A percentile compares a stretch with the other conserved stretches of the same genome.
phyloP scores from a whole-genome alignment of 305 asterid species.

The Stenogyne calaminthoides region DNA sequence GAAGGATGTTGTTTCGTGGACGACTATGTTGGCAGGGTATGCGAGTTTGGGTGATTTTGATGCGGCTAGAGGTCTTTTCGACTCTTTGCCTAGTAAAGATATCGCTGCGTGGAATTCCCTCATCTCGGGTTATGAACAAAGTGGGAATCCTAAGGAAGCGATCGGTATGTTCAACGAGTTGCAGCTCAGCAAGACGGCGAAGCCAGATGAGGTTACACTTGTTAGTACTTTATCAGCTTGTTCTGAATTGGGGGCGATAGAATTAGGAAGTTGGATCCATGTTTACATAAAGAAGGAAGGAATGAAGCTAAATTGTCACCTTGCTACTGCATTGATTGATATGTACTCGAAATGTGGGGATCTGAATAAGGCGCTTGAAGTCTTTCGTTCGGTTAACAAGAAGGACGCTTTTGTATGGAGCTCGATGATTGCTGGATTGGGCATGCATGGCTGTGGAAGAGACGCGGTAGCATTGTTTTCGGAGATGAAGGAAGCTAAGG shows the following conservation, averaged over 20 bases:
- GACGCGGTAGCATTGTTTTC: constrained; percentile 60
- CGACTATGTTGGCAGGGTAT: constrained; percentile 73
- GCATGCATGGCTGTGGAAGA: constrained; percentile 73
- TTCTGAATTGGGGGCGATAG: constrained; percentile 74
- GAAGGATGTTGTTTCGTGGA: constrained; percentile 70
- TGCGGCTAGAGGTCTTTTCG: constrained; percentile 61
- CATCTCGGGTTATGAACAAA: constrained; percentile 68
- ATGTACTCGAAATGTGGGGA: constrained; percentile 86
- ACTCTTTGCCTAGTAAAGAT: constrained; percentile 54
- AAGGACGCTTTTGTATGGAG: constrained; percentile 79
- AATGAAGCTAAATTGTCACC: constrained; percentile 52
- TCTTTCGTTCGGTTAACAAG: constrained; percentile 49
- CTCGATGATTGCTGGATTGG: constrained; percentile 80
- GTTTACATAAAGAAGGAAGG: constrained; percentile 59
- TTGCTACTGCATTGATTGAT: constrained; percentile 65
- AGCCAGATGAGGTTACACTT: constrained; percentile 70
- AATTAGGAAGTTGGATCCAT: constrained; percentile 79
- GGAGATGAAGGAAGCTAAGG: constrained; percentile 61
- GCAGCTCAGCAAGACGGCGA: constrained; percentile 56
- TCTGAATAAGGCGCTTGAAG: constrained; percentile 65
- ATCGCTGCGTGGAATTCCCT: constrained; percentile 78
- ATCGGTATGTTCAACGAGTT: constrained; percentile 62
- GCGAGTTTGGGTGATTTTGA: constrained; percentile 59
- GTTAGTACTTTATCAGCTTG: constrained; percentile 78
- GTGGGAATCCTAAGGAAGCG: constrained; percentile 72